Evolutionary conservation across 2,329 filamentous ascomycete genomes (phyloP), one percentile per base, ranked within the genome.

Genomic region (Leptosphaerulina australis): DNA sequence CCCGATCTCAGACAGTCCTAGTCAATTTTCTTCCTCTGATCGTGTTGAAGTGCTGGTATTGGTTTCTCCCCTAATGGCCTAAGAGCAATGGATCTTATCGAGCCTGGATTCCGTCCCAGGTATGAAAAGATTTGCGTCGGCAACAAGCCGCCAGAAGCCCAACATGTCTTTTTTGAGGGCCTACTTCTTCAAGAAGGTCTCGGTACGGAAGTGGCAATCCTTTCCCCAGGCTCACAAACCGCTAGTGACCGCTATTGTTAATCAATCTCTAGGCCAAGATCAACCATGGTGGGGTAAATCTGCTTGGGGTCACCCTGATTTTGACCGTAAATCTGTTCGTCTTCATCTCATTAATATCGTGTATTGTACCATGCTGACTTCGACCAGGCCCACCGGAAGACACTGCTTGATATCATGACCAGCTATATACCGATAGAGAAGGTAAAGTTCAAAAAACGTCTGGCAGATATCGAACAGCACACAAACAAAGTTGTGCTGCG

Each of bases 331-430:
- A 39, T 44, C 25, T 6, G 39, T 5, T 57, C 35, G 15, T 49
- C 5, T 14, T 17, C 4, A 9, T 7, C 20, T 6, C 4, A 5
- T 22, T 28, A 5, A 8, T 12, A 17, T n/a, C 12, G 17, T 11
- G 8, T 25, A 15, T 9, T 18, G n/a, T 15, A 21, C 3, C 9
- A 9, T 17, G 18, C 17, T 34, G 9, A 33, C 10, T 4, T 6
- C 3, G n/a, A 5, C 5, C 11, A 37, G 37, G 76, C 75, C 5
- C 76, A 78, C 53, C 63, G 76, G 26, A 74, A 68, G 41, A 72
- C 72, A 40, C 55, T 79, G 36, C 59, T 79, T 8, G 72, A 77
- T 21, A 75, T 77, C 30, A 74, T 79, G 74, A 81, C 60, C 71
- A 82, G 55, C 76, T 77, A 68, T 62, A 77, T 72, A 21, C 58